phyloP scores from a whole-genome alignment of 2,329 filamentous ascomycete genomes.

The Ophiocordyceps camponoti-rufipedis region DNA sequence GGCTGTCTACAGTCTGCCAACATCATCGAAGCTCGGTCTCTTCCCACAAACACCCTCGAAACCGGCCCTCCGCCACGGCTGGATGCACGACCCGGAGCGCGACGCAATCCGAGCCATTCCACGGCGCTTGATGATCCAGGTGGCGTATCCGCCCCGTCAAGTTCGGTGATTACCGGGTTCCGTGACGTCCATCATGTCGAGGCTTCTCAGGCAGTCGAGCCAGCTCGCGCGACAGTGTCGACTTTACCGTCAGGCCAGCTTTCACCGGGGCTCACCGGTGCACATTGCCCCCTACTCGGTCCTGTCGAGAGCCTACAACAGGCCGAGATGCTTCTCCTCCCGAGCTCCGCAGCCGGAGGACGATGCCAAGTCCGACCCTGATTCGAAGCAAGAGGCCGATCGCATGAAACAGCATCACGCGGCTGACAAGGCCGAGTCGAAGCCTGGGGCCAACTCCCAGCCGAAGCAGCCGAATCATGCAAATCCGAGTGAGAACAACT shows the following conservation, averaged over 20 bases:
- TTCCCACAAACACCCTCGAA: not conserved
- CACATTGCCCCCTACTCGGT: slow-evolving; percentile 12
- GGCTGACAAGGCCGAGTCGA: slow-evolving; percentile 4
- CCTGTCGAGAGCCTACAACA: slow-evolving; percentile 16
- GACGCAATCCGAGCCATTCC: slow-evolving; percentile 2
- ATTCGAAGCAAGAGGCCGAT: slow-evolving; percentile 6
- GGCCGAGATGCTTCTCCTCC: slow-evolving; percentile 18
- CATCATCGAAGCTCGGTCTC: not conserved
- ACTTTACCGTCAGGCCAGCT: slow-evolving; percentile 31
- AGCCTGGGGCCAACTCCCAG: slow-evolving; percentile 6
- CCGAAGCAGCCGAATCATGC: slow-evolving; percentile 6
- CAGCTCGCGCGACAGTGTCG: slow-evolving; percentile 45
- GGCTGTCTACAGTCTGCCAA: slow-evolving; percentile 1
- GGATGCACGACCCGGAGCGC: slow-evolving; percentile 3
- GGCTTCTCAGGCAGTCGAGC: slow-evolving; percentile 46
- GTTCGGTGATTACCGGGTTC: slow-evolving; percentile 12
- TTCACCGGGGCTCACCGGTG: slow-evolving; percentile 24
- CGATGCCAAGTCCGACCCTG: slow-evolving; percentile 17
- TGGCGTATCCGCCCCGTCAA: slow-evolving; percentile 7
- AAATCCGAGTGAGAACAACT: not conserved
- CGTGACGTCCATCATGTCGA: slow-evolving; percentile 36
- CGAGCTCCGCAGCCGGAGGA: slow-evolving; percentile 6
- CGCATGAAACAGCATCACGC: not conserved
- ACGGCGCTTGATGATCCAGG: slow-evolving; percentile 15
- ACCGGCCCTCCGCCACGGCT: not conserved